Percentiles rank a stretch among this genome's conserved stretches.
These are phyloP conservation scores for Stromatinia cepivora DNA, from an alignment of 2,329 filamentous ascomycete genomes.

Conservation along the genomic window DNA sequence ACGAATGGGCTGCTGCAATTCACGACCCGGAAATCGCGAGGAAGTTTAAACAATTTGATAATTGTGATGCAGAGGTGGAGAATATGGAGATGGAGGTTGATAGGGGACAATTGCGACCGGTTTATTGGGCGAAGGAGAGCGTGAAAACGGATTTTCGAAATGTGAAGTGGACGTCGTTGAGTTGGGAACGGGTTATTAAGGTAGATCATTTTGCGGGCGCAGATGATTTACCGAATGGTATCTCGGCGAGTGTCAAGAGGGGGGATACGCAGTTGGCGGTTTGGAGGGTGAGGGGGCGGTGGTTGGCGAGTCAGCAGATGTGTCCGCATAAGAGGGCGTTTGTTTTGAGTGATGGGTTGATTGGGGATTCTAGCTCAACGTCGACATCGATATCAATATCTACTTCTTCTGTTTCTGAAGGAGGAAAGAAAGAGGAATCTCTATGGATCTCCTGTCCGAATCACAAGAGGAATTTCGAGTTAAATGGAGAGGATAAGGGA, in stretches of 20 bases:
- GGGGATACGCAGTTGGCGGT: constrained; percentile 87
- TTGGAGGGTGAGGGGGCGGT: constrained; percentile 78
- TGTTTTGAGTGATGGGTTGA: constrained; percentile 80
- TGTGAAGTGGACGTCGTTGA: constrained; percentile 62
- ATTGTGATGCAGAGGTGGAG: constrained; percentile 70
- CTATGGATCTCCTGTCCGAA: constrained; percentile 87
- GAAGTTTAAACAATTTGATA: constrained; percentile 80
- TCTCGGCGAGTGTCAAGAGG: constrained; percentile 76
- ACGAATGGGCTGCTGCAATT: constrained; percentile 87
- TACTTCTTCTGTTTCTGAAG: neutral
- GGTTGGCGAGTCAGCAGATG: constrained; percentile 90
- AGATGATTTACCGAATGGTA: constrained; percentile 66
- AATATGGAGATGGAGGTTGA: constrained; percentile 71
- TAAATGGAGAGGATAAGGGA: constrained; percentile 64
- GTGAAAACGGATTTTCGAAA: constrained; percentile 71
- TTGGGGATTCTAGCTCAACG: constrained; percentile 52
- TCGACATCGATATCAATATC: neutral
- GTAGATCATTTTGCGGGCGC: constrained; percentile 65
- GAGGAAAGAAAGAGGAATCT: constrained; percentile 46
- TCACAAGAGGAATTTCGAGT: constrained; percentile 87
- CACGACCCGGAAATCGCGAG: constrained; percentile 64
- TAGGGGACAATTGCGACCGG: constrained; percentile 68
- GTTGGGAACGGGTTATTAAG: constrained; percentile 80
- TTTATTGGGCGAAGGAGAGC: constrained; percentile 72
- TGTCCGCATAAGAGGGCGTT: constrained; percentile 91